Conservation (phyloP, 257 asterid species). For the Cinchona pubescens region DNA sequence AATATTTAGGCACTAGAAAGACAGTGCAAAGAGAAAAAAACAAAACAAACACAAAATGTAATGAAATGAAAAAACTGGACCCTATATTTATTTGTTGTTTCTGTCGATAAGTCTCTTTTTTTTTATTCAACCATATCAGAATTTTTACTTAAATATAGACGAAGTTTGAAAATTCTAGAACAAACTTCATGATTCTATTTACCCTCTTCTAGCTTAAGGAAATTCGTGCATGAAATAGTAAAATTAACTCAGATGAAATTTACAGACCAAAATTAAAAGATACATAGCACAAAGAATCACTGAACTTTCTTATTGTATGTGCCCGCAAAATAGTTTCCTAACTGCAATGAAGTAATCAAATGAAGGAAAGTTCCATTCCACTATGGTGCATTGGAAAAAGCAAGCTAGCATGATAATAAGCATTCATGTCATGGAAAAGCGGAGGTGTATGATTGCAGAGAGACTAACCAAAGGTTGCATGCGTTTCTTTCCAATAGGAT, state of each 20-base stretch:
- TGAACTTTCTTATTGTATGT: not conserved
- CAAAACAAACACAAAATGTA: not conserved
- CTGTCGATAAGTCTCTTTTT: not conserved
- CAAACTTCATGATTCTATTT: not conserved
- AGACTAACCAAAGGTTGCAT: constrained; percentile 62
- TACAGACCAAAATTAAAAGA: not conserved
- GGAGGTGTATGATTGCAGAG: not conserved
- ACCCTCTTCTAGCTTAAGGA: not conserved
- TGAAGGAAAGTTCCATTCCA: not conserved
- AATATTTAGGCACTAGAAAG: not conserved
- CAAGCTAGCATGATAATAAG: constrained; percentile 1
- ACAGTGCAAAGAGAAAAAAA: not conserved
- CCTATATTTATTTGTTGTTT: not conserved
- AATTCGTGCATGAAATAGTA: not conserved
- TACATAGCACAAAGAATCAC: not conserved
- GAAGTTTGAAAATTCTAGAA: not conserved
- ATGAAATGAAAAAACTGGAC: not conserved
- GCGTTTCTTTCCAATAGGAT: constrained; percentile 58
- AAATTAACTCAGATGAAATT: not conserved
- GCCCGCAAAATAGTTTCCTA: not conserved
- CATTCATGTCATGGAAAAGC: not conserved
- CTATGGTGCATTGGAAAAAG: not conserved
- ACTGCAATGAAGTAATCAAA: not conserved
- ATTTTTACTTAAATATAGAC: not conserved
- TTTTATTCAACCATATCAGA: not conserved